Percentiles rank a stretch among this genome's conserved stretches.
Evolutionary conservation across 176 grass and related monocot species (phyloP).

Genomic region (Typha latifolia): DNA sequence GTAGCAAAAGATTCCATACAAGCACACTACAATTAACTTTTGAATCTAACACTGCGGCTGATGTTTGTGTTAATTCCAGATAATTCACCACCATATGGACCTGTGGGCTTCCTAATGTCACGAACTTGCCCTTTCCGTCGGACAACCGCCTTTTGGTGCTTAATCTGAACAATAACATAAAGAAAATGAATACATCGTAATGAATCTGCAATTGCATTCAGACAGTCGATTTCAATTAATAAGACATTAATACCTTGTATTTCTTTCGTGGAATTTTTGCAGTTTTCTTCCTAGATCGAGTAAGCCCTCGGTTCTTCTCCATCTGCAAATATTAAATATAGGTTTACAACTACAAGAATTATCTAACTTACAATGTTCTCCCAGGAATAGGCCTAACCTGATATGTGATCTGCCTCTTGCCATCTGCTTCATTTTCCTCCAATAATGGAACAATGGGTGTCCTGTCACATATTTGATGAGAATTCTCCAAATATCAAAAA

Average conservation of each 20-base stretch:
- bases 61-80: slow-evolving; percentile 70
- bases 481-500: background rate
- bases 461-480: slow-evolving; percentile 26
- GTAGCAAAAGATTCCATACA: too few species aligned
- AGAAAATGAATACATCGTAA: background rate
- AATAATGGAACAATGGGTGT: slow-evolving; percentile 18
- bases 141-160: slow-evolving; percentile 38
- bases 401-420: slow-evolving; percentile 84
- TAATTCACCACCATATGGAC: slow-evolving; percentile 72
- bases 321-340: slow-evolving; percentile 40
- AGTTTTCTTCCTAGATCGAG: slow-evolving; percentile 72
- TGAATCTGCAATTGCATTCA: background rate
- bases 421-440: slow-evolving; percentile 58
- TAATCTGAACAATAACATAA: slow-evolving; percentile 37
- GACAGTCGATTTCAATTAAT: background rate
- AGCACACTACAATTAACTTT: slow-evolving; percentile 18
- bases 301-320: slow-evolving; percentile 81
- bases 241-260: slow-evolving; percentile 58
- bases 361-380: too few species aligned
- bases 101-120: slow-evolving; percentile 35
- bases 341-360: background rate
- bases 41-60: slow-evolving; percentile 72
- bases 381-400: slow-evolving; percentile 44
- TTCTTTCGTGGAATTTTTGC: slow-evolving; percentile 90
- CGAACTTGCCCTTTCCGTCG: slow-evolving; percentile 62